A percentile compares a stretch with the other conserved stretches of the same genome.
phyloP scores from a whole-genome alignment of 192 early-diverging fungal species.

The Cladochytrium replicatum region DNA sequence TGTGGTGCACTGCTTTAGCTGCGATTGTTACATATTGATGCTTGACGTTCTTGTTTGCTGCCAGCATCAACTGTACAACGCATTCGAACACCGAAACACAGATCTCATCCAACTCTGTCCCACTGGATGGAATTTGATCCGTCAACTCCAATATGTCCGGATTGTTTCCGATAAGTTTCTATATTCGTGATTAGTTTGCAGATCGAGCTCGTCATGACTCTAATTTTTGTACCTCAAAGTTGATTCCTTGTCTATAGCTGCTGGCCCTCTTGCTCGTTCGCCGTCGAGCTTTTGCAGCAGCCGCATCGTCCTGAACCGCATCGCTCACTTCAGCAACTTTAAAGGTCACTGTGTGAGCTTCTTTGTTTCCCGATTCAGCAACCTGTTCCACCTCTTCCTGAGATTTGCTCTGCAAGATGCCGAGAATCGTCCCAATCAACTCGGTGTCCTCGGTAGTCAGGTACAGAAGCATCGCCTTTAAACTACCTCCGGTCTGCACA shows the following conservation, averaged over 20 bases:
- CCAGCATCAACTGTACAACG: slow-evolving; percentile 38
- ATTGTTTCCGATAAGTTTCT: slow-evolving; percentile 31
- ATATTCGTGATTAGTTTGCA: neutral
- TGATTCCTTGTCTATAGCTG: slow-evolving; percentile 23
- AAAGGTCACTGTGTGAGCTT: too few species aligned
- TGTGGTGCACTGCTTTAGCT: slow-evolving; percentile 37
- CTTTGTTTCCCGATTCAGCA: too few species aligned
- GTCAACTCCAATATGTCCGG: slow-evolving; percentile 24
- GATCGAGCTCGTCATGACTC: neutral
- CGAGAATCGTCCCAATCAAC: neutral
- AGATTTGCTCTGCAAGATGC: too few species aligned
- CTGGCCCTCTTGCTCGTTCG: slow-evolving; percentile 3
- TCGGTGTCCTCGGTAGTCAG: neutral
- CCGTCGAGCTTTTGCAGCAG: neutral
- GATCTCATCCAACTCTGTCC: slow-evolving; percentile 38
- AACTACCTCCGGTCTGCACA: neutral
- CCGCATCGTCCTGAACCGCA: too few species aligned
- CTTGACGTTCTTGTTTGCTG: slow-evolving; percentile 48
- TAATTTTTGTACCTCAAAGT: slow-evolving; percentile 23
- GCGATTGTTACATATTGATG: slow-evolving; percentile 37
- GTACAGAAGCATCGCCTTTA: slow-evolving; percentile 3
- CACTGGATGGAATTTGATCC: slow-evolving; percentile 22
- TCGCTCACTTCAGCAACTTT: too few species aligned
- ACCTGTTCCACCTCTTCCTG: too few species aligned
- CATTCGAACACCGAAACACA: slow-evolving; percentile 38